Percentiles rank a stretch among this genome's conserved stretches.
Evolutionary conservation across 345 rosid genomes (phyloP).

Genomic region (Zanthoxylum bungeanum): DNA sequence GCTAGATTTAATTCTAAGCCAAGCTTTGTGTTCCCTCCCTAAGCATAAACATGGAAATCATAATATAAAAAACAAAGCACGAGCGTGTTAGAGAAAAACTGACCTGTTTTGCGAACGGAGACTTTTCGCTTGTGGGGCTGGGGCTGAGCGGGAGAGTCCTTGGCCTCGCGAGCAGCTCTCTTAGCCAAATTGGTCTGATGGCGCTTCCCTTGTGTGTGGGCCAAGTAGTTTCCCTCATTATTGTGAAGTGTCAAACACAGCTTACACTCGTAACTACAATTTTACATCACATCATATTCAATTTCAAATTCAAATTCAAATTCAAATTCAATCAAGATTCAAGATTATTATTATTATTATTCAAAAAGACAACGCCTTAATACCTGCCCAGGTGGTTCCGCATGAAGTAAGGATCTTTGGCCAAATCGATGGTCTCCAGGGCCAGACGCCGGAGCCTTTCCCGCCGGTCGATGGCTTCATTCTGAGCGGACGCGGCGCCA

Average conservation of each 20-base stretch:
- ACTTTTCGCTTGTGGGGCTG: slow-evolving; percentile 95
- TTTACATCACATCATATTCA: background rate
- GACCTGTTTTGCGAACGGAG: slow-evolving; percentile 73
- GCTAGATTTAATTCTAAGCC: background rate
- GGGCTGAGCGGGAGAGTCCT: slow-evolving; percentile 85
- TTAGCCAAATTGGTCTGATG: slow-evolving; percentile 96
- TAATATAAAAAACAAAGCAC: background rate
- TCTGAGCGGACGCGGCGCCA: slow-evolving; percentile 95
- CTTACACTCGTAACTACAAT: slow-evolving; percentile 93
- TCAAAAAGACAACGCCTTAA: no score
- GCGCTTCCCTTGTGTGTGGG: slow-evolving; percentile 95
- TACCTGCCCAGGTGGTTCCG: slow-evolving; percentile 98
- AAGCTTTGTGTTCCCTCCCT: background rate
- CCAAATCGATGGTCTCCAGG: slow-evolving; percentile 94
- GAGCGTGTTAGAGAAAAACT: background rate
- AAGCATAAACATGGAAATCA: background rate
- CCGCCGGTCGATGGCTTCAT: slow-evolving; percentile 95
- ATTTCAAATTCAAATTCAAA: background rate
- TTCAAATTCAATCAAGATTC: no score
- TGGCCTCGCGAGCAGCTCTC: slow-evolving; percentile 97
- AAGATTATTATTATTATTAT: no score
- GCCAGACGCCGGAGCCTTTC: slow-evolving; percentile 99
- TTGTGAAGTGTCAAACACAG: slow-evolving; percentile 93
- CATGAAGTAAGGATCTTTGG: slow-evolving; percentile 98
- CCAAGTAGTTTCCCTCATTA: slow-evolving; percentile 99